phyloP scores from a whole-genome alignment of 805 yeast species.

The Metschnikowia kunwiensis region DNA sequence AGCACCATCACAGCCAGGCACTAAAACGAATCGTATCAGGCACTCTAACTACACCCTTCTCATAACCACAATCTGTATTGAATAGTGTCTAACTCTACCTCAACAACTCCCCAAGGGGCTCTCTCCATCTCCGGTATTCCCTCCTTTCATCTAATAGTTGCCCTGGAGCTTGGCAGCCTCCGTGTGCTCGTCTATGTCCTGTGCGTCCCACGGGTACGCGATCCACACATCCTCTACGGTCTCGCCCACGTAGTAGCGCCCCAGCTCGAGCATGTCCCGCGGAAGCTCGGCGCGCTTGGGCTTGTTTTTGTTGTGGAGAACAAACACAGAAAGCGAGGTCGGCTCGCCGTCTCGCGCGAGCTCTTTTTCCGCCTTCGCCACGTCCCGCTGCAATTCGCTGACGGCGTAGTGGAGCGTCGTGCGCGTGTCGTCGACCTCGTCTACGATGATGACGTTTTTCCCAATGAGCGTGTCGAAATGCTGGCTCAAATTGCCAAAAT shows the following conservation, averaged over 20 bases:
- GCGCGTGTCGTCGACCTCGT: conserved; percentile 85
- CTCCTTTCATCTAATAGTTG: conserved; percentile 35
- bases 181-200: conserved; percentile 71
- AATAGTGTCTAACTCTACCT: no score
- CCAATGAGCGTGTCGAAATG: conserved; percentile 61
- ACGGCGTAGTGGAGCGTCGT: conserved; percentile 80
- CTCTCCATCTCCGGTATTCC: no score
- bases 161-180: conserved; percentile 71
- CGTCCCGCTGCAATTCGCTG: conserved; percentile 70
- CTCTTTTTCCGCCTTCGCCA: conserved; percentile 50
- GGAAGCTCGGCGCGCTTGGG: conserved; percentile 73
- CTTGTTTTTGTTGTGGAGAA: conserved; percentile 72
- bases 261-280: conserved; percentile 54
- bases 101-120: no score
- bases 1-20: no score
- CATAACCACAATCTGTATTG: no score
- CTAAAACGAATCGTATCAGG: no score
- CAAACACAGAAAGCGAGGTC: conserved; percentile 72
- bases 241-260: conserved; percentile 69
- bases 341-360: conserved; percentile 44
- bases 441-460: conserved; percentile 70
- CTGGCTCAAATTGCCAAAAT: conserved; percentile 50
- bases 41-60: no score
- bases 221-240: conserved; percentile 79
- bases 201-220: conserved; percentile 84